Conservation (phyloP, 768 basidiomycete species). For the Dioszegia hungarica region DNA sequence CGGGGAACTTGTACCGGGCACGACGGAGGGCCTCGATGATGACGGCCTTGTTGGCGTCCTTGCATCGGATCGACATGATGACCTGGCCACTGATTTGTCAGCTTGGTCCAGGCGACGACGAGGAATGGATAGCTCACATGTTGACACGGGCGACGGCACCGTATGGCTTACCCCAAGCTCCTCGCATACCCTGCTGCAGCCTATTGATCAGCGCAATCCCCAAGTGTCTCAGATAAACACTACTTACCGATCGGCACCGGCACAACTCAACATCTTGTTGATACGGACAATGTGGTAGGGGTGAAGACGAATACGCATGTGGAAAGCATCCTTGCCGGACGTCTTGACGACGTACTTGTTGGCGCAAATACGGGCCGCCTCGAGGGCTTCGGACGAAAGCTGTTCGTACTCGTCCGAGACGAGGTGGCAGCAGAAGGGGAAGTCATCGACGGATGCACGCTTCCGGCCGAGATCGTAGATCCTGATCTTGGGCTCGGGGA, state of each 20-base stretch:
- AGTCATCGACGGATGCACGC: conserved; percentile 93
- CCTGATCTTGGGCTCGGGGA: conserved; percentile 88
- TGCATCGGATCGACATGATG: conserved; percentile 84
- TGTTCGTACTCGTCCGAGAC: conserved; percentile 99
- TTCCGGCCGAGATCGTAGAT: conserved; percentile 96
- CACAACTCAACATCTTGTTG: conserved; percentile 99
- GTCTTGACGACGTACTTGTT: conserved; percentile 99
- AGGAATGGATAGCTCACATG: conserved; percentile 35
- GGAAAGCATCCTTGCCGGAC: conserved; percentile 97
- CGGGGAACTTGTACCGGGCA: conserved; percentile 78
- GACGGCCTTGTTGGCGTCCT: conserved; percentile 77
- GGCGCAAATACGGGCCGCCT: conserved; percentile 97
- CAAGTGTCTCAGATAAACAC: not conserved
- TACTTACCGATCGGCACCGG: conserved; percentile 89
- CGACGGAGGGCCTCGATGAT: conserved; percentile 96
- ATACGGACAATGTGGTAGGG: conserved; percentile 98
- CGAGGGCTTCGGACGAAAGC: conserved; percentile 87
- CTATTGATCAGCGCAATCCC: conserved; percentile 69
- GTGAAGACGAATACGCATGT: conserved; percentile 91
- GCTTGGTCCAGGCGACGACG: not conserved
- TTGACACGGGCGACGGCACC: conserved; percentile 60
- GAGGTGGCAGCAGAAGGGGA: conserved; percentile 86
- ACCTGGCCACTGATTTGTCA: conserved; percentile 74
- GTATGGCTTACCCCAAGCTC: conserved; percentile 98
- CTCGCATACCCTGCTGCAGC: conserved; percentile 74